Percentiles rank a stretch among this genome's conserved stretches.
phyloP scores from a whole-genome alignment of 1,139 yeast genomes.

The Pichia sp. region DNA sequence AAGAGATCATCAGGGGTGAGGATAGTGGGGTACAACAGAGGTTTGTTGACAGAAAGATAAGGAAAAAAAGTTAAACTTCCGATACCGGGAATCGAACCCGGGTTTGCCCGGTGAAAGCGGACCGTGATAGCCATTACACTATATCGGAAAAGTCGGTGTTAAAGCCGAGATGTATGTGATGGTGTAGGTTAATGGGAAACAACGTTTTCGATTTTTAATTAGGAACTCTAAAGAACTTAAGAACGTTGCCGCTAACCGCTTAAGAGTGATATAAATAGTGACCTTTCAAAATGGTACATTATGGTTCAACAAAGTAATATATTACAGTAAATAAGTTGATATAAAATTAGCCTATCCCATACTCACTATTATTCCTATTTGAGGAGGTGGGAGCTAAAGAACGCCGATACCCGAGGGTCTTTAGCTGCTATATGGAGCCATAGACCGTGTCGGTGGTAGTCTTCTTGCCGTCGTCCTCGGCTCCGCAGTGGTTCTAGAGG shows the following conservation, averaged over 20 bases:
- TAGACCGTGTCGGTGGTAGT: not conserved
- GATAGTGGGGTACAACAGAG: no score
- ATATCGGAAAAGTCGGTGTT: constrained; percentile 42
- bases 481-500: not conserved
- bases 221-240: no score
- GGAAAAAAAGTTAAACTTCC: constrained; percentile 34
- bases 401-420: not conserved
- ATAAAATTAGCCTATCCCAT: no score
- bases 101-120: constrained; percentile 42
- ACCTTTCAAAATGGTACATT: not conserved
- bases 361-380: no score
- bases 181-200: no score
- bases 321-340: not conserved
- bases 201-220: no score
- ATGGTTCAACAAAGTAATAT: not conserved
- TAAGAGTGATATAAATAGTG: no score
- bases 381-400: no score
- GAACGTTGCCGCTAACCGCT: no score
- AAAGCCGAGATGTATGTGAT: no score
- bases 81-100: constrained; percentile 74
- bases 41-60: no score
- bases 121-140: constrained; percentile 24
- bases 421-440: not conserved
- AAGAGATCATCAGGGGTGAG: no score
- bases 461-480: not conserved